These are phyloP conservation scores for Kazachstania psychrophila DNA, from an alignment of 805 yeast genomes.

Conservation along the genomic window DNA sequence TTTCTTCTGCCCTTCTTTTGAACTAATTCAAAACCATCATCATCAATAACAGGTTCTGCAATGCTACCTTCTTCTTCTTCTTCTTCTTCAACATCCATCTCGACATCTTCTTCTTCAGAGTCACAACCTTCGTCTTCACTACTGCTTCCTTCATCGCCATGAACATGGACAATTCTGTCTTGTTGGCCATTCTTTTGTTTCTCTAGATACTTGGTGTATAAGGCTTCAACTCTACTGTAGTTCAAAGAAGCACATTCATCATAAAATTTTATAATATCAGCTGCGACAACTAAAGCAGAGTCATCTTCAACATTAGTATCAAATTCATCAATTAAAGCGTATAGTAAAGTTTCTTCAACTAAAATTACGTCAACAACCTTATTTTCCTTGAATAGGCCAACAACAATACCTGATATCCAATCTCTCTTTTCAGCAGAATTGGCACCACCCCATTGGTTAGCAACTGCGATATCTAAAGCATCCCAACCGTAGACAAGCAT, in stretches of 20 bases:
- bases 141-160: conserved; percentile 48
- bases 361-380: conserved; percentile 64
- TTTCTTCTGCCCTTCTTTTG: conserved; percentile 58
- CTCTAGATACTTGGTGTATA: conserved; percentile 51
- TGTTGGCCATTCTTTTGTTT: conserved; percentile 36
- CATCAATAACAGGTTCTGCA: conserved; percentile 65
- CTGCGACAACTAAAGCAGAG: conserved; percentile 68
- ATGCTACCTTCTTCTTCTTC: conserved; percentile 5
- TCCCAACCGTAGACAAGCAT: conserved; percentile 92
- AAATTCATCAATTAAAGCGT: conserved; percentile 93
- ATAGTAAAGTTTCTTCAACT: conserved; percentile 74
- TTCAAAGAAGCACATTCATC: conserved; percentile 48
- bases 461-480: conserved; percentile 79
- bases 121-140: conserved; percentile 40
- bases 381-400: conserved; percentile 61
- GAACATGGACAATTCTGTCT: conserved; percentile 35
- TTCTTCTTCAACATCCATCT: conserved; percentile 30
- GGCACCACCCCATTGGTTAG: conserved; percentile 92
- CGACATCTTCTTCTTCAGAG: conserved; percentile 37
- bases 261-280: conserved; percentile 54
- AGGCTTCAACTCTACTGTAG: conserved; percentile 46
- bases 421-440: conserved; percentile 86
- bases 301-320: conserved; percentile 85
- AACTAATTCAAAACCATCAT: conserved; percentile 89
- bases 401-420: conserved; percentile 79